These are phyloP conservation scores for Hsuehochloa calcarea DNA, from an alignment of 176 grass and related monocot species.

Conservation along the genomic window DNA sequence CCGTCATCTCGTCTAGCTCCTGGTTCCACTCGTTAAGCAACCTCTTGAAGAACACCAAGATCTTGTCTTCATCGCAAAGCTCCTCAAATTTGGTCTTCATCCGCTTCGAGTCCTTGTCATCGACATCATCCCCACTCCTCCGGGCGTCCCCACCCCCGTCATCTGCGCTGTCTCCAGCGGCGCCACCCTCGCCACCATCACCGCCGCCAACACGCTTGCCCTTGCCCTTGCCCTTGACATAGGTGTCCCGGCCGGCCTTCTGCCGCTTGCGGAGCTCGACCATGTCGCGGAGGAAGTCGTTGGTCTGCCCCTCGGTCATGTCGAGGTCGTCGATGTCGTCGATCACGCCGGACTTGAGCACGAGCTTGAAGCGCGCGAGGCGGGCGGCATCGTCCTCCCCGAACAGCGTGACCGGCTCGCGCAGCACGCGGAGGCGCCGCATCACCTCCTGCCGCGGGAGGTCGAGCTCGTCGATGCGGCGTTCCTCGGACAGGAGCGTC, in stretches of 20 bases:
- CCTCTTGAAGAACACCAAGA: slow-evolving; percentile 87
- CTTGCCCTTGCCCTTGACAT: slow-evolving; percentile 44
- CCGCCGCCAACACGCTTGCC: slow-evolving; percentile 41
- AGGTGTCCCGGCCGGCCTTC: slow-evolving; percentile 49
- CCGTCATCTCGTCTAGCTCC: slow-evolving; percentile 77
- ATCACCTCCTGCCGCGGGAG: slow-evolving; percentile 76
- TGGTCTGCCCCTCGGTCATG: slow-evolving; percentile 87
- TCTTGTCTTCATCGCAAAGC: slow-evolving; percentile 81
- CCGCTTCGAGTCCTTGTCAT: slow-evolving; percentile 61
- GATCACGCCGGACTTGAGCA: slow-evolving; percentile 68
- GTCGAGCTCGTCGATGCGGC: slow-evolving; percentile 49
- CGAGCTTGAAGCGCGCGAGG: slow-evolving; percentile 61
- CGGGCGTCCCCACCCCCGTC: slow-evolving; percentile 36
- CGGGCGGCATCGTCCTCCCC: slow-evolving; percentile 76
- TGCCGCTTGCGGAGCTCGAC: slow-evolving; percentile 76
- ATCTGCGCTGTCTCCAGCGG: slow-evolving; percentile 22
- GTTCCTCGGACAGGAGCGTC: slow-evolving; percentile 42
- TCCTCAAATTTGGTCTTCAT: slow-evolving; percentile 82
- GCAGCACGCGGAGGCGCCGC: slow-evolving; percentile 73
- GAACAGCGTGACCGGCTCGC: slow-evolving; percentile 77
- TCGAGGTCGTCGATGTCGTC: slow-evolving; percentile 76
- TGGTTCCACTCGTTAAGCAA: slow-evolving; percentile 88
- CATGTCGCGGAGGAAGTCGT: slow-evolving; percentile 92
- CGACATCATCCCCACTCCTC: slow-evolving; percentile 50
- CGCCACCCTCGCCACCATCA: slow-evolving; percentile 31